Base-by-base conservation (phyloP, 1,139 yeast genomes). In the Magnusiomyces magnusii region DNA sequence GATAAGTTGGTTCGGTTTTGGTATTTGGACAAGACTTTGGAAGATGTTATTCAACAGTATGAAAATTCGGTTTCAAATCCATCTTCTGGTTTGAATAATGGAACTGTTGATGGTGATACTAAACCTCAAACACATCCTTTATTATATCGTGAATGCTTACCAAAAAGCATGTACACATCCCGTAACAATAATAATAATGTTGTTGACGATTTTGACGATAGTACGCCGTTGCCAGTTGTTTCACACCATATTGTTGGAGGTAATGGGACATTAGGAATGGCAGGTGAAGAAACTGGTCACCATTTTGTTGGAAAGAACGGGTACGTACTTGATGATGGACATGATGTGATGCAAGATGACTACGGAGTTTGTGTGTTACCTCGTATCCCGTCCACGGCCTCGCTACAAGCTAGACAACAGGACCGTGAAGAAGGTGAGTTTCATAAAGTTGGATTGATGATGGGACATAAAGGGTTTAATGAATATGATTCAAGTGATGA, bases 371-470 rank as follows among this genome's bases (percentile, higher is more conserved):
- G 55, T 13, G 47, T 64, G 13, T 31, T 67, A 21, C 62, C 68
- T 1, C 59, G 69, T n/a, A 58, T 62, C 47, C 60, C 66, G 2
- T 68, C 72, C 1, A 51, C 58, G 21, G 63, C 71, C 5, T 67
- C 71, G 7, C 47, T 68, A 34, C 65, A 68, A 51, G 62, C 91
- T 24, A 86, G 83, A 69, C 83, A 80, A 64, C 90, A 86, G 70
- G 96, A 90, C 67, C 83, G 85, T 63, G 97, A 91, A 71, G 97
- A 91, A 76, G 97, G 97, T 64, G 96, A 88, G 68, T 79, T 90
- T 63, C 96, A 89, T 72, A 84, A 87, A 72, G 83, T 89, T 82
- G 95, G 95, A 19, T 64, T 73, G 13, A 67, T 66, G 55, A 63
- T 69, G 47, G 53, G 53, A 27, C 57, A 52, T n/a, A 57, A 54